Evolutionary conservation across 78 protist species (phyloP), one percentile per base, ranked within the genome.

Genomic region (Paratrimastix pyriformis): DNA sequence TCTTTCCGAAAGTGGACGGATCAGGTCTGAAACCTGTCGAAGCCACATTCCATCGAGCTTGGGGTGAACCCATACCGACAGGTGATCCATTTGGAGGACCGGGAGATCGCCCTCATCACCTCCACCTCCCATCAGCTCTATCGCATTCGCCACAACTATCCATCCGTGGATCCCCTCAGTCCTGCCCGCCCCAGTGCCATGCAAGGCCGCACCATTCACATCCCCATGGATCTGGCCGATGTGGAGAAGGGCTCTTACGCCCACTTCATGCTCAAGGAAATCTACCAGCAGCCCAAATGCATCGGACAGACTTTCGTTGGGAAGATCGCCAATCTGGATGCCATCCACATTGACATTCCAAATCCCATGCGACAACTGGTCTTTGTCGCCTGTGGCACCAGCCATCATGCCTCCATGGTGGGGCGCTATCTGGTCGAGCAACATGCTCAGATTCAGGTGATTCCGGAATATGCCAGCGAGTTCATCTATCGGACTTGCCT

Each of bases 201-300:
- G n/a, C 45, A 15, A 62, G 39, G 15, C 29, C 68, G 68, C 11
- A 62, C 37, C 21, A 21, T 62, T 13, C 11, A 33, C 11, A 62
- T 62, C 21, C 68, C 68, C 37, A 29, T 58, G 15, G 7, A 9
- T 18, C 35, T 86, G 33, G 80, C 65, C 21, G 42, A 75, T 71
- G 68, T 87, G 33, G 45, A 59, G 69, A 81, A 81, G 72, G 95
- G 92, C 29, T 2, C 24, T 26, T 91, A 72, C 76, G 79, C 78
- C 62, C 92, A 91, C 77, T 95, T 85, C 84, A 95, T 92, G 86
- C 84, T 81, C 39, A 95, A 95, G 87, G 98, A 95, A 77, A 95
- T 95, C 74, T 76, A 70, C 71, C 97, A 95, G 80, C 98, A 95
- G 80, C 94, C 97, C 9, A 86, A 70, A 74, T 58, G 85, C 40